Percentiles rank a stretch among this genome's conserved stretches.
phyloP scores from a whole-genome alignment of 306 rosid genomes.

The Quercus parvula region DNA sequence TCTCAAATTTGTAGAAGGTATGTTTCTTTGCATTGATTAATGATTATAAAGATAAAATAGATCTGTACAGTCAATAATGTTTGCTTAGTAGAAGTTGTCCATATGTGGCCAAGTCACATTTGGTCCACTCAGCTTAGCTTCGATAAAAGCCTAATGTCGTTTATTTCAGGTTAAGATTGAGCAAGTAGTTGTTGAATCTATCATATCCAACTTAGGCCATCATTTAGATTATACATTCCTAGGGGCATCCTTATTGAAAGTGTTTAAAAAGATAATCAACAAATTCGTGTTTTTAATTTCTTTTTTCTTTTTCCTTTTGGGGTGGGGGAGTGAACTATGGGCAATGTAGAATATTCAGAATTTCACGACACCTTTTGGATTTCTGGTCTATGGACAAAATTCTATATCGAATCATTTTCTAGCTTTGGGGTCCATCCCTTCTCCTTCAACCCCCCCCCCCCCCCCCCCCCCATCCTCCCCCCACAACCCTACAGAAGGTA shows the following conservation, averaged over 20 bases:
- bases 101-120: neutral
- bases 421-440: neutral
- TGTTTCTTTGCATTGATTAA: neutral
- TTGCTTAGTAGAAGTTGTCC: neutral
- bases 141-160: neutral
- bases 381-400: neutral
- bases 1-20: neutral
- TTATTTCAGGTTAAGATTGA: neutral
- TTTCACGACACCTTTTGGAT: neutral
- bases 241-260: neutral
- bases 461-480: neutral
- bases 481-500: neutral
- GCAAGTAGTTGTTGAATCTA: neutral
- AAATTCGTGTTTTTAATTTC: neutral
- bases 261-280: neutral
- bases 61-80: neutral
- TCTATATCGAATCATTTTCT: neutral
- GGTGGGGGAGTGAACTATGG: neutral
- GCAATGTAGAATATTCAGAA: neutral
- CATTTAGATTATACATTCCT: neutral
- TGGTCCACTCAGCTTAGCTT: neutral
- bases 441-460: neutral
- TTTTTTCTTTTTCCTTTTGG: neutral
- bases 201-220: neutral
- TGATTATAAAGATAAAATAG: neutral